phyloP scores from a whole-genome alignment of 768 basidiomycete genomes.

The Paxillus ammoniavirescens region DNA sequence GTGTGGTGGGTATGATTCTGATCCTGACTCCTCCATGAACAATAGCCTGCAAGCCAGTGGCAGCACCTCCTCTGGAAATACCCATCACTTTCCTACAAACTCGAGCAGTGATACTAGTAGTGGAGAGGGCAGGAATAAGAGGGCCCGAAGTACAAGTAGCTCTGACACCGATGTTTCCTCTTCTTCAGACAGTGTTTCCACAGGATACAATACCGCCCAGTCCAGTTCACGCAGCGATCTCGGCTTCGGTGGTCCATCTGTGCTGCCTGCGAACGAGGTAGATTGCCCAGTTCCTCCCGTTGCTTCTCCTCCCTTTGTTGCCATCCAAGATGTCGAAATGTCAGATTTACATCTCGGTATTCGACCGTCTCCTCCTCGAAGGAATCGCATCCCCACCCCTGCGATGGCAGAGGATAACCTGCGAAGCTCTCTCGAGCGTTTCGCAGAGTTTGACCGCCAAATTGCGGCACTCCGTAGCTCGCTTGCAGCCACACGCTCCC shows the following conservation, averaged over 20 bases:
- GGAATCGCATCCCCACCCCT: constrained; percentile 10
- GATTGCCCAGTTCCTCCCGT: constrained; percentile 21
- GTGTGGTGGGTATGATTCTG: constrained; percentile 33
- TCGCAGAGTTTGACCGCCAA: constrained; percentile 53
- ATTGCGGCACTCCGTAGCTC: constrained; percentile 48
- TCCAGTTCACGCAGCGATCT: constrained; percentile 35
- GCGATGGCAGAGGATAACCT: constrained; percentile 35
- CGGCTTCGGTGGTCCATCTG: constrained; percentile 18
- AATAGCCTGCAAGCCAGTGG: constrained; percentile 23
- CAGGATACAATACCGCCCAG: constrained; percentile 33
- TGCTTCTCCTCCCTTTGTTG: constrained; percentile 34
- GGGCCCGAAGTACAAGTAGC: constrained; percentile 54
- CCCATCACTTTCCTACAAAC: constrained; percentile 10
- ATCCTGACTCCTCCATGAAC: constrained; percentile 28
- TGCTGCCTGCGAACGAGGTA: constrained; percentile 8
- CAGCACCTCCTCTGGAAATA: constrained; percentile 18
- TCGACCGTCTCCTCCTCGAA: constrained; percentile 16
- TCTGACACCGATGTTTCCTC: constrained; percentile 35
- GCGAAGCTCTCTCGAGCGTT: constrained; percentile 47
- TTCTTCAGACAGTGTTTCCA: constrained; percentile 33
- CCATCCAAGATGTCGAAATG: constrained; percentile 52
- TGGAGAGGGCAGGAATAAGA: constrained; percentile 53
- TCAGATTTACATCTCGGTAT: constrained; percentile 33
- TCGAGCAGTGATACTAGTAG: constrained; percentile 24
- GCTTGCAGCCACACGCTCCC: constrained; percentile 26